phyloP scores from a whole-genome alignment of 1,284 basidiomycete species.

The Lentinula novae-zelandiae region DNA sequence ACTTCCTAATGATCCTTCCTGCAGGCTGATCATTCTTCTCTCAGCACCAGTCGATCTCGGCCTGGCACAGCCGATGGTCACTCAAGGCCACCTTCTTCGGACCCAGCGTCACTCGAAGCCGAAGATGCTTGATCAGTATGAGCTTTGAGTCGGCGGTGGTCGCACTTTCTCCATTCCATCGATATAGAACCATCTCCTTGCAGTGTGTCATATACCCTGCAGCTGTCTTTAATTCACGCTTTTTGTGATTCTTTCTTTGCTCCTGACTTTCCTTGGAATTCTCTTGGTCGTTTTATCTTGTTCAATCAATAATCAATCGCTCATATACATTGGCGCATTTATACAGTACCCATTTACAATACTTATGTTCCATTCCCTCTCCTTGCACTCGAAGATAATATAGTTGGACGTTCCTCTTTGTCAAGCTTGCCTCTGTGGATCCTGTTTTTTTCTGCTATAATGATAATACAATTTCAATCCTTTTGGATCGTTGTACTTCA shows the following conservation, averaged over 20 bases:
- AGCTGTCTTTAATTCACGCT: neutral
- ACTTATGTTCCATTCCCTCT: too few relatives aligned
- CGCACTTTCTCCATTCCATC: neutral
- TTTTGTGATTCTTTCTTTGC: constrained; percentile 1
- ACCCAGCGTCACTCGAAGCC: neutral
- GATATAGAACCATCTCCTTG: neutral
- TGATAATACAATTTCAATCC: neutral
- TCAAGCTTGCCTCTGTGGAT: constrained; percentile 2
- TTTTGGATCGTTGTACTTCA: neutral
- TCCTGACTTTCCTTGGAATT: neutral
- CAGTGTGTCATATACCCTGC: neutral
- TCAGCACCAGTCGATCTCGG: constrained; percentile 23
- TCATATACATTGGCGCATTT: neutral
- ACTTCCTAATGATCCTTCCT: constrained; percentile 1
- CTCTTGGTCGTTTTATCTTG: constrained; percentile 5
- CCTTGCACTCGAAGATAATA: neutral
- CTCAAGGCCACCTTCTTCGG: constrained; percentile 19
- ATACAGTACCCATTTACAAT: too few relatives aligned
- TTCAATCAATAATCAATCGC: neutral
- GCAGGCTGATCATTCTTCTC: neutral
- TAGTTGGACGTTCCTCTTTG: neutral
- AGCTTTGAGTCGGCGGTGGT: neutral
- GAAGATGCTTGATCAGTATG: constrained; percentile 3
- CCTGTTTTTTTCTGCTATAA: neutral
- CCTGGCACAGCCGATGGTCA: constrained; percentile 25